A percentile compares a stretch with the other conserved stretches of the same genome.
These are phyloP conservation scores for Helichrysum umbraculigerum DNA, from an alignment of 129 eudicot species.

Conservation along the genomic window DNA sequence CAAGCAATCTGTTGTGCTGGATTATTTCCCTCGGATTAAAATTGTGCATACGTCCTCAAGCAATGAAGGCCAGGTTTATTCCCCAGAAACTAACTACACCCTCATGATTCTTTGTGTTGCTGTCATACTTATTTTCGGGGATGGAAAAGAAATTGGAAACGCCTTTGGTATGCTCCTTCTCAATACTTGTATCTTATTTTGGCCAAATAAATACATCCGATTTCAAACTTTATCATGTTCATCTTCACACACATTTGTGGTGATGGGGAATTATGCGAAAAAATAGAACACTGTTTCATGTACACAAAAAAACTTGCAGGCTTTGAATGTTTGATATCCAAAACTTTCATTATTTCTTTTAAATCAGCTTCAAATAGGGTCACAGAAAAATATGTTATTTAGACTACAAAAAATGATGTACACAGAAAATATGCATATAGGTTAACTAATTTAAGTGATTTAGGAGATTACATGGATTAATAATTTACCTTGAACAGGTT, in stretches of 20 bases:
- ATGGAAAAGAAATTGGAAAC: slow-evolving; percentile 62
- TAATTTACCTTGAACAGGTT: neutral
- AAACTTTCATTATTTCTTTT: neutral
- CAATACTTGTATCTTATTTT: neutral
- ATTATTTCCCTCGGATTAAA: slow-evolving; percentile 69
- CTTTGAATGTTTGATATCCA: neutral
- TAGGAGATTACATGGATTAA: neutral
- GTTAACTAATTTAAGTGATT: no score
- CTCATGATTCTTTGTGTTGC: slow-evolving; percentile 74
- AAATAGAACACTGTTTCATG: neutral
- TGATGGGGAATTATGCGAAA: neutral
- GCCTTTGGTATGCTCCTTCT: slow-evolving; percentile 52
- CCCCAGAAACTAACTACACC: slow-evolving; percentile 62
- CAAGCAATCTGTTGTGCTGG: slow-evolving; percentile 68
- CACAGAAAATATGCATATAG: neutral
- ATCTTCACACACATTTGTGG: no score
- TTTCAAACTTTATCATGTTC: no score
- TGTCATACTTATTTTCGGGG: slow-evolving; percentile 57
- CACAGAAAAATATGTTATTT: neutral
- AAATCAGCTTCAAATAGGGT: neutral
- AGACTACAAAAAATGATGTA: no score
- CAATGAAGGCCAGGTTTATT: slow-evolving; percentile 68
- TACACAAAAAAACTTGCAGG: neutral
- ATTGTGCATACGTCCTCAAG: slow-evolving; percentile 66
- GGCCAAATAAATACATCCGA: neutral